Percentiles rank a stretch among this genome's conserved stretches.
phyloP scores from a whole-genome alignment of 1,139 yeast genomes.

The Scheffersomyces lignicola region DNA sequence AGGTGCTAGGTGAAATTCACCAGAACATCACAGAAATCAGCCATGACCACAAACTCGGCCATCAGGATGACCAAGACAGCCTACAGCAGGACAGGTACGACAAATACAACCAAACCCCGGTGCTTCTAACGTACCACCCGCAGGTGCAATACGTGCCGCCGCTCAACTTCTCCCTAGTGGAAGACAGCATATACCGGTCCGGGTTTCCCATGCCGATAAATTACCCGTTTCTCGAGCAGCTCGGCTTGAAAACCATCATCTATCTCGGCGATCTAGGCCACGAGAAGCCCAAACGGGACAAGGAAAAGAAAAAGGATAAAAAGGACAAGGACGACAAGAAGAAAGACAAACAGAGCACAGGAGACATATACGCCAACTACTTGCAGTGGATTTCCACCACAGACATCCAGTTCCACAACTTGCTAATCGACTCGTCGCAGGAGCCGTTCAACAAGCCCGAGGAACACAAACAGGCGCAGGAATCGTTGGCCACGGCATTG shows the following conservation, averaged over 20 bases:
- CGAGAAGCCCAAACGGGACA: conserved; percentile 23
- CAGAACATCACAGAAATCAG: neutral
- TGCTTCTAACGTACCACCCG: neutral
- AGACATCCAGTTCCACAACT: conserved; percentile 57
- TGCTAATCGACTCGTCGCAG: conserved; percentile 68
- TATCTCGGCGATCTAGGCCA: conserved; percentile 71
- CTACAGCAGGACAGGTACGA: neutral
- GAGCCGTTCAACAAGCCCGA: conserved; percentile 69
- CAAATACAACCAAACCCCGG: neutral
- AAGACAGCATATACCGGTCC: conserved; percentile 81
- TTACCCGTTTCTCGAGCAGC: conserved; percentile 70
- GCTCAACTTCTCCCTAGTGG: conserved; percentile 83
- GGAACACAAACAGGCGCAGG: conserved; percentile 36
- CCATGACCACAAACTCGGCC: neutral
- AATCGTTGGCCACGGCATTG: conserved; percentile 61
- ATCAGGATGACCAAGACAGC: conserved; percentile 2
- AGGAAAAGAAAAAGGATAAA: conserved; percentile 15
- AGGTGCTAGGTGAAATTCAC: too few relatives aligned
- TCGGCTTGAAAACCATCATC: conserved; percentile 75
- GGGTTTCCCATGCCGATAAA: conserved; percentile 93
- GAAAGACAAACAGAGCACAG: conserved; percentile 32
- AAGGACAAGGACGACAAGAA: conserved; percentile 47
- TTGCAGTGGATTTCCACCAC: conserved; percentile 62
- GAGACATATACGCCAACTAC: conserved; percentile 49
- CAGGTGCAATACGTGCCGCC: conserved; percentile 66